Base-by-base conservation (phyloP, 257 asterid species). In the Nicotiana noctiflora region DNA sequence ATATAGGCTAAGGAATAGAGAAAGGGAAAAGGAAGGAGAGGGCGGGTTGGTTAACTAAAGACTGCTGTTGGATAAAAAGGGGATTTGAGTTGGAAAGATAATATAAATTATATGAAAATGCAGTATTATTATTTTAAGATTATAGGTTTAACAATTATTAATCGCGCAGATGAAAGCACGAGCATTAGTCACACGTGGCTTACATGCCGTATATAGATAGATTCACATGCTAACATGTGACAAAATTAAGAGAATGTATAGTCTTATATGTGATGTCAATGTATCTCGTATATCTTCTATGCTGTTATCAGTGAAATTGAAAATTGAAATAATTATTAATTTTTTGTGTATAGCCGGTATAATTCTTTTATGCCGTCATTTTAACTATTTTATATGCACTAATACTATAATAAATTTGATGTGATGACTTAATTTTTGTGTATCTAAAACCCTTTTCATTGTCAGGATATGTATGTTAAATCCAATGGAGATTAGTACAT, bases 181-280 rank as follows among this genome's bases (percentile, higher is more conserved):
- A 81, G 86, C 80, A 64, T 79, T 56, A 79, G 37, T 66, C 86
- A 83, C 92, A 88, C 87, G 90, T 89, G 88, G 87, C 89, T 84
- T 85, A 85, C 94, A 86, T 87, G 92, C 89, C 83, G 84, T 80
- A 68, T 85, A 78, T 81, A 44, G 23, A 78, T 81, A 44, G 23
- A 23, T 31, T 81, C 93, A 88, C 92, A 85, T 90, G 92, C 84
- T 66, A 62, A 68, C 92, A 92, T 81, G 93, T 90, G 93, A 78
- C 64, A 32, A 79, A 82, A 83, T 83, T 87, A 80, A 72, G 32
- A 82, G 63, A 49, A 51, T 46, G 31, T 70, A 4, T 72, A 51
- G 18, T 51, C 56, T 51, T 51, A 13, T 12, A 17, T 51, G 55
- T 51, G 17, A 51, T 51, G 5, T 51, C 10, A 7, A 1, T 40